Evolutionary conservation across 2,329 filamentous ascomycete species (phyloP), one percentile per base, ranked within the genome.

Genomic region (Monilinia fructigena): DNA sequence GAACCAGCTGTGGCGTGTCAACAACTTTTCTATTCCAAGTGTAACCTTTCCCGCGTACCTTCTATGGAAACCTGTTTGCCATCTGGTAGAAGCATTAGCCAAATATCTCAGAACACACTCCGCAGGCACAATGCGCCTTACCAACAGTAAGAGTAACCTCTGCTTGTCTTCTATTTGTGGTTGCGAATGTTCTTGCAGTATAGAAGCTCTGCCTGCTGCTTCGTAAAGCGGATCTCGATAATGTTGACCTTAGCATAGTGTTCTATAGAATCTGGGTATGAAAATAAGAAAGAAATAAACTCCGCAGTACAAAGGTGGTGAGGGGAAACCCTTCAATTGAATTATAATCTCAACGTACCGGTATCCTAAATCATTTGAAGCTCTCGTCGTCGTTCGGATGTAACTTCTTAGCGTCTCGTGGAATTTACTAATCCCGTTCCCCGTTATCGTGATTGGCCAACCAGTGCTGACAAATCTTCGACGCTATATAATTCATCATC

Each of bases 61-160:
- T 97, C 93, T 79, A 99, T 93, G 70, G 93, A 97, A 66, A 99
- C 90, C 82, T 97, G 96, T 85, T 97, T 97, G 78, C 94, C 95
- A 87, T 99, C 94, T 93, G 77, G 55, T 73, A 69, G 69, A 72
- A 67, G 58, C 31, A 66, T 77, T 71, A 76, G 75, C 69, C 77
- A 77, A 69, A 68, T 70, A 55, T 70, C 52, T n/a, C 48, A 61
- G 48, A 31, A 50, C 28, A 70, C 35, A 48, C 16, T 61, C 26
- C 62, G 45, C 64, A 63, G 56, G 67, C 53, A 62, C 71, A 73
- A 75, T 77, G 75, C 75, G 73, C 80, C 86, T 77, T 81, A 96
- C 92, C 92, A 84, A 97, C 88, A 77, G 94, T 99, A 80, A 99
- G 87, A 86, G 97, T 93, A 77, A 99, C 93, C 84, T 98, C 93